Conservation (phyloP, 805 yeast genomes). For the Ogataea trehaloabstinens region DNA sequence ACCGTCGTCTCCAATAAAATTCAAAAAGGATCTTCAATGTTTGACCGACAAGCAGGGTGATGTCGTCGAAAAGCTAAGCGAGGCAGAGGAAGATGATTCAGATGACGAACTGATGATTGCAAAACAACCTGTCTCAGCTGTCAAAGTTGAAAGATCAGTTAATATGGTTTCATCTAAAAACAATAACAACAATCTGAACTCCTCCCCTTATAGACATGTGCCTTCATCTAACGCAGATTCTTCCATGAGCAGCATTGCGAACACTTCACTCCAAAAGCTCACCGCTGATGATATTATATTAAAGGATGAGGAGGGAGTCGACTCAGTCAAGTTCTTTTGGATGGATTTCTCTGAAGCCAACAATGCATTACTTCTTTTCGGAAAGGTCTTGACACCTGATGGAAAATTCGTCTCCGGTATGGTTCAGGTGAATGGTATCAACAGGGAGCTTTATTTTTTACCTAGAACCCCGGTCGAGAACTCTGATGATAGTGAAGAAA, state of each 20-base stretch:
- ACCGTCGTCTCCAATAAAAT: slow-evolving; percentile 33
- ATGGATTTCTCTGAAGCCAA: slow-evolving; percentile 82
- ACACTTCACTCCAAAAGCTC: slow-evolving; percentile 28
- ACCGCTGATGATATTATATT: slow-evolving; percentile 37
- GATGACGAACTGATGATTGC: slow-evolving; percentile 61
- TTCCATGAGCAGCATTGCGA: slow-evolving; percentile 23
- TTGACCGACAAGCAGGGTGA: neutral
- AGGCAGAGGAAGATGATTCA: slow-evolving; percentile 37
- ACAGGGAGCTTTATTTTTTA: slow-evolving; percentile 71
- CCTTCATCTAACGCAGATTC: slow-evolving; percentile 13
- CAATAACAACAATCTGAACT: slow-evolving; percentile 12
- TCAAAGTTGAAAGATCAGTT: slow-evolving; percentile 39
- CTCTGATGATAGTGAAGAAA: slow-evolving; percentile 29
- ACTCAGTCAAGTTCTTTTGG: slow-evolving; percentile 75
- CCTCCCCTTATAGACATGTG: slow-evolving; percentile 24
- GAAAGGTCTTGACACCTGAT: slow-evolving; percentile 65
- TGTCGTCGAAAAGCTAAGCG: slow-evolving; percentile 5
- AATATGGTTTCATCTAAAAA: slow-evolving; percentile 37
- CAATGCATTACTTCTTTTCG: slow-evolving; percentile 68
- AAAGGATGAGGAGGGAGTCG: slow-evolving; percentile 30
- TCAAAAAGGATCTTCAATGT: slow-evolving; percentile 2
- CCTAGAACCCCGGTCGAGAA: slow-evolving; percentile 49
- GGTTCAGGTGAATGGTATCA: slow-evolving; percentile 68
- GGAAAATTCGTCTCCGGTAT: slow-evolving; percentile 67
- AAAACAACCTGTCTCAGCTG: slow-evolving; percentile 47